Evolutionary conservation across 176 grass and related monocot species (phyloP).

Genomic region (Paspalum vaginatum): DNA sequence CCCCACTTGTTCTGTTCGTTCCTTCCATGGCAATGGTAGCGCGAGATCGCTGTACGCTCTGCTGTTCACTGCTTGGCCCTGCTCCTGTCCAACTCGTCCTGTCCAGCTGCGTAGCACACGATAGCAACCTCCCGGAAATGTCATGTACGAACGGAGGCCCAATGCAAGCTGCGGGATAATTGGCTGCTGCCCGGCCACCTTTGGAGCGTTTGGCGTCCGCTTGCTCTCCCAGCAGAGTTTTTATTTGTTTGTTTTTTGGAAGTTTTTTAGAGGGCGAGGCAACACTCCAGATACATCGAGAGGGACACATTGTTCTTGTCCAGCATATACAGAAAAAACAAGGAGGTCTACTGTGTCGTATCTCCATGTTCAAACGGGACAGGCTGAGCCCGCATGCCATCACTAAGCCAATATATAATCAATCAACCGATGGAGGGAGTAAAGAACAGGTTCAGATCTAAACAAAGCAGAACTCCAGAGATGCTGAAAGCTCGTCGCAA

Average conservation of each 20-base stretch:
- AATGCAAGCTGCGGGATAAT: slow-evolving; percentile 27
- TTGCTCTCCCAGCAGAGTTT: slow-evolving; percentile 28
- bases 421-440: not conserved
- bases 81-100: slow-evolving; percentile 22
- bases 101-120: slow-evolving; percentile 34
- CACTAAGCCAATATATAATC: not conserved
- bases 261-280: slow-evolving; percentile 15
- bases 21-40: slow-evolving; percentile 32
- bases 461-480: not conserved
- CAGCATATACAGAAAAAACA: slow-evolving; percentile 22
- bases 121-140: slow-evolving; percentile 41
- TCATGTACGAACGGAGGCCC: slow-evolving; percentile 29
- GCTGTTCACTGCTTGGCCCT: slow-evolving; percentile 13
- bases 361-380: slow-evolving; percentile 10
- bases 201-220: slow-evolving; percentile 39
- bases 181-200: slow-evolving; percentile 30
- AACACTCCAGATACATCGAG: slow-evolving; percentile 31
- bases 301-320: slow-evolving; percentile 19
- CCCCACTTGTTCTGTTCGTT: slow-evolving; percentile 39
- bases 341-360: slow-evolving; percentile 38
- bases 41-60: slow-evolving; percentile 37
- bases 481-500: not conserved
- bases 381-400: slow-evolving; percentile 26
- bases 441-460: slow-evolving; percentile 1
- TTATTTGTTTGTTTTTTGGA: slow-evolving; percentile 10